phyloP scores from a whole-genome alignment of 2,329 filamentous ascomycete species.

The Ophiocordyceps camponoti-rufipedis region DNA sequence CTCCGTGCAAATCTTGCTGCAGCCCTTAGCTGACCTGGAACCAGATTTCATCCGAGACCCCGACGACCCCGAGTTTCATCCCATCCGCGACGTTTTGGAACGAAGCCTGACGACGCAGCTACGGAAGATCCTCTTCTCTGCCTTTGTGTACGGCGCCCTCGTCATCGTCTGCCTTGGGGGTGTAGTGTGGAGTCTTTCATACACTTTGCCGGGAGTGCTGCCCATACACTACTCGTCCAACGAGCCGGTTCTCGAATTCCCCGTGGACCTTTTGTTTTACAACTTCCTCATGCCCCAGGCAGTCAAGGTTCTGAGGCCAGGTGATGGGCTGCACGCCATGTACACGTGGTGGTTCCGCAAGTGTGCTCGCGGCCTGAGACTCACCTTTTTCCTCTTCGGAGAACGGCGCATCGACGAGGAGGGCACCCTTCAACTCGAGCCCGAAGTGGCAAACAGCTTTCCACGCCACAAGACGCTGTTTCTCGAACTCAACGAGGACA shows the following conservation, averaged over 20 bases:
- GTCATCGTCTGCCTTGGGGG: slow-evolving; percentile 88
- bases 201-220: slow-evolving; percentile 50
- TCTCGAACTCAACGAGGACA: slow-evolving; percentile 23
- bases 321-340: slow-evolving; percentile 64
- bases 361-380: slow-evolving; percentile 60
- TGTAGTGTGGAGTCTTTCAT: slow-evolving; percentile 79
- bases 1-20: not conserved
- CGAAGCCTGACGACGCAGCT: slow-evolving; percentile 83
- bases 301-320: slow-evolving; percentile 68
- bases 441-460: slow-evolving; percentile 12
- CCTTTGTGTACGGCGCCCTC: slow-evolving; percentile 82
- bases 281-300: slow-evolving; percentile 88
- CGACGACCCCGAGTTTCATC: slow-evolving; percentile 95
- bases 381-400: slow-evolving; percentile 88
- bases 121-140: slow-evolving; percentile 90
- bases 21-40: slow-evolving; percentile 3
- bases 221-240: slow-evolving; percentile 90
- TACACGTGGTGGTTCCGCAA: slow-evolving; percentile 94
- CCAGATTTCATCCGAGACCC: slow-evolving; percentile 91
- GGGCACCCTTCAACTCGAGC: slow-evolving; percentile 37
- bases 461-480: slow-evolving; percentile 24
- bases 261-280: slow-evolving; percentile 85
- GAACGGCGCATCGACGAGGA: slow-evolving; percentile 70
- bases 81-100: slow-evolving; percentile 89
- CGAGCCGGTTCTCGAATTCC: slow-evolving; percentile 84